Evolutionary conservation across 805 yeast genomes (phyloP).

Genomic region (Metschnikowia gruessii): DNA sequence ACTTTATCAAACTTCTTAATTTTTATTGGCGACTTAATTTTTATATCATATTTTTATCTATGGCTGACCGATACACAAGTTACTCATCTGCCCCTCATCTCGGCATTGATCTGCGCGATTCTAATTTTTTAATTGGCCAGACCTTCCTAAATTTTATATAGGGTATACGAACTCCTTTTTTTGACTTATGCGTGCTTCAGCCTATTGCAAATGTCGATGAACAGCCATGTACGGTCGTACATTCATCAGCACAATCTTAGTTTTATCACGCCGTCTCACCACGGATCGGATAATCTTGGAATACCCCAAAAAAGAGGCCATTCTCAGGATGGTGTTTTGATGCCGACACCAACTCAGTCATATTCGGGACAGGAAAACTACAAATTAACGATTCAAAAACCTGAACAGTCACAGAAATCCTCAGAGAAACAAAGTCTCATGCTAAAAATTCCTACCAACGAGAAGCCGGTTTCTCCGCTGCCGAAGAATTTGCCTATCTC

Average conservation of each 20-base stretch:
- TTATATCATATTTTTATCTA: no score
- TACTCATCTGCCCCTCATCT: background rate
- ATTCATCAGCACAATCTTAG: constrained; percentile 13
- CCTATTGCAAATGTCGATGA: constrained; percentile 8
- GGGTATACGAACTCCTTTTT: background rate
- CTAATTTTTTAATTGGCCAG: background rate
- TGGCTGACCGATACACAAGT: no score
- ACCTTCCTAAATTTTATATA: no score
- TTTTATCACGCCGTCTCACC: background rate
- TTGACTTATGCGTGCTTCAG: background rate
- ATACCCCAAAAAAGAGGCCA: background rate
- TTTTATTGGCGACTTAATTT: no score
- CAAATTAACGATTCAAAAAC: background rate
- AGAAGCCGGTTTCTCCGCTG: background rate
- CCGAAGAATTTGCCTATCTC: background rate
- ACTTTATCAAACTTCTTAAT: no score
- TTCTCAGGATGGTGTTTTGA: background rate
- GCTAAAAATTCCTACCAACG: background rate
- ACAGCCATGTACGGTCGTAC: constrained; percentile 13
- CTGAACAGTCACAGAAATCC: background rate
- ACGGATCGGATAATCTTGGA: background rate
- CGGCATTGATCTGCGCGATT: background rate
- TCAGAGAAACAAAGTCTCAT: background rate
- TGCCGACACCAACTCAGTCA: background rate
- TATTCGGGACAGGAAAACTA: background rate